A percentile compares a stretch with the other conserved stretches of the same genome.
These are phyloP conservation scores for Acorus gramineus DNA, from an alignment of 106 monocot species.

Conservation along the genomic window DNA sequence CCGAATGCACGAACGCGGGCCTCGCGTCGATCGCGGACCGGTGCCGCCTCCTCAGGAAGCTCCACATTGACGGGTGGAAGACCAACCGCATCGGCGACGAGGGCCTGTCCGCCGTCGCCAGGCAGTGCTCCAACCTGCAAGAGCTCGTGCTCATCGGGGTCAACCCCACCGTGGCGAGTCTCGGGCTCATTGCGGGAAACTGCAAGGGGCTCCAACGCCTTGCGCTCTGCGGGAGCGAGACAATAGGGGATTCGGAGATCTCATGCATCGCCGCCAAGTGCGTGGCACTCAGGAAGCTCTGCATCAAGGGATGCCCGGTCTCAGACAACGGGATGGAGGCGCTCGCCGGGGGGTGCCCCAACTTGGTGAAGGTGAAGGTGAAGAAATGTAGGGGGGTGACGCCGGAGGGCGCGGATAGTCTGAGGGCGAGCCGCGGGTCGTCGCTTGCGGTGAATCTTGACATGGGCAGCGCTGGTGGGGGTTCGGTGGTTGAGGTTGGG, in stretches of 20 bases:
- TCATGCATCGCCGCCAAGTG: slow-evolving; percentile 24
- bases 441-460: slow-evolving; percentile 16
- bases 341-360: slow-evolving; percentile 34
- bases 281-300: slow-evolving; percentile 33
- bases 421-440: slow-evolving; percentile 7
- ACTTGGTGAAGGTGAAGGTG: slow-evolving; percentile 32
- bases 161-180: slow-evolving; percentile 15
- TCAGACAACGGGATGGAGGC: slow-evolving; percentile 29
- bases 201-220: slow-evolving; percentile 27
- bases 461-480: neutral
- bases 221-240: slow-evolving; percentile 28
- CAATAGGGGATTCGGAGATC: slow-evolving; percentile 40
- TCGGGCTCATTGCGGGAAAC: slow-evolving; percentile 21
- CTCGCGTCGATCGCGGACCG: slow-evolving; percentile 10
- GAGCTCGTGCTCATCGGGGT: slow-evolving; percentile 36
- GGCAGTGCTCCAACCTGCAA: slow-evolving; percentile 33
- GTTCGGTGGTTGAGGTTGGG: slow-evolving; percentile 24
- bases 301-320: slow-evolving; percentile 36
- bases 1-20: slow-evolving; percentile 28
- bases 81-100: slow-evolving; percentile 34
- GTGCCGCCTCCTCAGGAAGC: slow-evolving; percentile 26
- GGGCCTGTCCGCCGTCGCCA: slow-evolving; percentile 23
- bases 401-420: slow-evolving; percentile 14
- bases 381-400: slow-evolving; percentile 37
- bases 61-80: slow-evolving; percentile 35